Evolutionary conservation across 768 basidiomycete genomes (phyloP).

Genomic region (Strobilomyces echinocephalus): DNA sequence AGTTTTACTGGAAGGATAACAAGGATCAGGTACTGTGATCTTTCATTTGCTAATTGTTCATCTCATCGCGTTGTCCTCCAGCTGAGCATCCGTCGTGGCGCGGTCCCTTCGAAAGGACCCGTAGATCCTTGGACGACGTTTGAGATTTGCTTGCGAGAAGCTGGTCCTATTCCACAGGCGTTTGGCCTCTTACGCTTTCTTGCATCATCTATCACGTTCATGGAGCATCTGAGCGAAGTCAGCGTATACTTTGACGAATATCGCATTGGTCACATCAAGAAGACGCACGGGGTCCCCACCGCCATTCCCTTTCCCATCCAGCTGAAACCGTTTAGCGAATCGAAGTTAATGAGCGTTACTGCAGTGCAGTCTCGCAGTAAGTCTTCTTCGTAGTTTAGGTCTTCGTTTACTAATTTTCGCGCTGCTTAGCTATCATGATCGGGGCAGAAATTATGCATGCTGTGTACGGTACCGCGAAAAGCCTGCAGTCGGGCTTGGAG

Average conservation of each 20-base stretch:
- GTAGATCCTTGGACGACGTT: slow-evolving; percentile 74
- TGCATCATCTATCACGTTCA: slow-evolving; percentile 90
- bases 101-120: background rate
- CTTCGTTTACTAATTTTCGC: background rate
- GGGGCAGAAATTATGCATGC: slow-evolving; percentile 12
- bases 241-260: slow-evolving; percentile 76
- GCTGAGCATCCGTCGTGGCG: slow-evolving; percentile 53
- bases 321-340: slow-evolving; percentile 51
- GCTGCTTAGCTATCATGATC: slow-evolving; percentile 37
- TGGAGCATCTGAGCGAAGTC: slow-evolving; percentile 67
- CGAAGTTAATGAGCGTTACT: slow-evolving; percentile 63
- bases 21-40: background rate
- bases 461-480: slow-evolving; percentile 33
- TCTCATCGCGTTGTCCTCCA: slow-evolving; percentile 25
- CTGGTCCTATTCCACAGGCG: slow-evolving; percentile 64
- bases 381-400: slow-evolving; percentile 16
- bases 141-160: slow-evolving; percentile 77
- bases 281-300: background rate
- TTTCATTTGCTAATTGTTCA: background rate
- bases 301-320: slow-evolving; percentile 21
- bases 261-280: slow-evolving; percentile 53
- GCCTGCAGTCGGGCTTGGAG: slow-evolving; percentile 32
- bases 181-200: slow-evolving; percentile 90
- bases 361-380: slow-evolving; percentile 60
- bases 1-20: background rate